These are phyloP conservation scores for Pseudocercospora musae DNA, from an alignment of 2,329 filamentous ascomycete genomes.

Conservation along the genomic window DNA sequence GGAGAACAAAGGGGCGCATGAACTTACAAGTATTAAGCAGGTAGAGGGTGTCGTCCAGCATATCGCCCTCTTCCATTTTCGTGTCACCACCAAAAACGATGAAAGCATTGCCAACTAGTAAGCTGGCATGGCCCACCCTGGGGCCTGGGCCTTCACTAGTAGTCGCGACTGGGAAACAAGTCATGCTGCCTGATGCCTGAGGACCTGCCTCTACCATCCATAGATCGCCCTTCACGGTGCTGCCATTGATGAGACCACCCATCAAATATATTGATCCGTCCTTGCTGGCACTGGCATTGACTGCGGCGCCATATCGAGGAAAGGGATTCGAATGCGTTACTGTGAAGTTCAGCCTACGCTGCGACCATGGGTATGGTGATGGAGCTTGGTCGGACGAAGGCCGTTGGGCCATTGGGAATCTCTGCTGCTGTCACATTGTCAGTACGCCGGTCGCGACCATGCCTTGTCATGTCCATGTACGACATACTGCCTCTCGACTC, in stretches of 20 bases:
- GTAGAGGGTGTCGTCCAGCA: constrained; percentile 92
- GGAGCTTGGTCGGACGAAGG: constrained; percentile 57
- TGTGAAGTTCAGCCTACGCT: constrained; percentile 81
- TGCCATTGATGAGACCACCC: constrained; percentile 92
- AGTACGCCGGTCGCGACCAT: neutral
- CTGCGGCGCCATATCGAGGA: constrained; percentile 92
- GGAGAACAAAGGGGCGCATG: neutral
- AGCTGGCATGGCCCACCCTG: constrained; percentile 86
- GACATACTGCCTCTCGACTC: constrained; percentile 27
- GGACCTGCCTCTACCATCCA: constrained; percentile 92
- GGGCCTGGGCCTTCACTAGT: constrained; percentile 93
- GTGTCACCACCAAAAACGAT: constrained; percentile 99
- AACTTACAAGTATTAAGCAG: constrained; percentile 92
- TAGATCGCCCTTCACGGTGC: constrained; percentile 91
- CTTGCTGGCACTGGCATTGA: constrained; percentile 88
- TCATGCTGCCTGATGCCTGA: constrained; percentile 61
- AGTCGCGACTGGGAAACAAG: constrained; percentile 87
- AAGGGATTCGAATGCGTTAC: constrained; percentile 82
- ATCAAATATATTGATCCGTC: constrained; percentile 97
- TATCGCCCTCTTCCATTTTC: constrained; percentile 89
- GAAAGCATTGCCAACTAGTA: constrained; percentile 96
- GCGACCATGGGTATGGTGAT: constrained; percentile 93
- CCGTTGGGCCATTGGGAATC: constrained; percentile 31
- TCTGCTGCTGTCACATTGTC: constrained; percentile 43
- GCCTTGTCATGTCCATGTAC: neutral